Conservation (phyloP, 2,329 filamentous ascomycete species). For the Xylariaceae sp. region DNA sequence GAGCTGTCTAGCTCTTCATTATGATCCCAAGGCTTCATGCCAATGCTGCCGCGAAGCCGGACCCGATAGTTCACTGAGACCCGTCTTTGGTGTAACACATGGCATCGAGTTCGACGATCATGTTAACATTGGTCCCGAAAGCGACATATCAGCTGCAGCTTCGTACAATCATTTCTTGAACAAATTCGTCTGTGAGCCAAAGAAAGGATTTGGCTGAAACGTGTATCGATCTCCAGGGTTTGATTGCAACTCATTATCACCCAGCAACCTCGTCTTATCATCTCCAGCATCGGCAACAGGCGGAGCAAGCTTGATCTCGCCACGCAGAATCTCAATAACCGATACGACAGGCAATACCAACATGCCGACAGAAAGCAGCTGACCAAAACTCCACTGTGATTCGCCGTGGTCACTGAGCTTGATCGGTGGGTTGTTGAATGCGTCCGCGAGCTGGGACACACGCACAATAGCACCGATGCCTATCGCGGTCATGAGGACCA, state of each 20-base stretch:
- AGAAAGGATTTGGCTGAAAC: slow-evolving; percentile 47
- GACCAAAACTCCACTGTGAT: slow-evolving; percentile 61
- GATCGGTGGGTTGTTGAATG: slow-evolving; percentile 55
- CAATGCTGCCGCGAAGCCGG: too few species aligned
- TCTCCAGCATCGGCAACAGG: slow-evolving; percentile 20
- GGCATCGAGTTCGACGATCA: background rate
- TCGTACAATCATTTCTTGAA: slow-evolving; percentile 30
- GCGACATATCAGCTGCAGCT: background rate
- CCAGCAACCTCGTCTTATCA: slow-evolving; percentile 21
- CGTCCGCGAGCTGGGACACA: slow-evolving; percentile 57
- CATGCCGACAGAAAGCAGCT: slow-evolving; percentile 58
- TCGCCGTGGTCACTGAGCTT: slow-evolving; percentile 51
- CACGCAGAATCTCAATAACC: slow-evolving; percentile 56
- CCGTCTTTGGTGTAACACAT: background rate
- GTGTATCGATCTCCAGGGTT: slow-evolving; percentile 19
- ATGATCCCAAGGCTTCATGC: too few species aligned
- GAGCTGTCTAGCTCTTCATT: too few species aligned
- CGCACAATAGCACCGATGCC: slow-evolving; percentile 58
- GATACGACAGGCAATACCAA: slow-evolving; percentile 59
- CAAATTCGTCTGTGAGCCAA: slow-evolving; percentile 38
- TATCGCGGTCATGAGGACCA: slow-evolving; percentile 55
- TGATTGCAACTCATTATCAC: slow-evolving; percentile 27
- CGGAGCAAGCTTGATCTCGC: slow-evolving; percentile 38
- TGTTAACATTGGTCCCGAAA: background rate
- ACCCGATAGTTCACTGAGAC: too few species aligned